Evolutionary conservation across 2,329 filamentous ascomycete species (phyloP).

Genomic region (Verticillium nubilum): DNA sequence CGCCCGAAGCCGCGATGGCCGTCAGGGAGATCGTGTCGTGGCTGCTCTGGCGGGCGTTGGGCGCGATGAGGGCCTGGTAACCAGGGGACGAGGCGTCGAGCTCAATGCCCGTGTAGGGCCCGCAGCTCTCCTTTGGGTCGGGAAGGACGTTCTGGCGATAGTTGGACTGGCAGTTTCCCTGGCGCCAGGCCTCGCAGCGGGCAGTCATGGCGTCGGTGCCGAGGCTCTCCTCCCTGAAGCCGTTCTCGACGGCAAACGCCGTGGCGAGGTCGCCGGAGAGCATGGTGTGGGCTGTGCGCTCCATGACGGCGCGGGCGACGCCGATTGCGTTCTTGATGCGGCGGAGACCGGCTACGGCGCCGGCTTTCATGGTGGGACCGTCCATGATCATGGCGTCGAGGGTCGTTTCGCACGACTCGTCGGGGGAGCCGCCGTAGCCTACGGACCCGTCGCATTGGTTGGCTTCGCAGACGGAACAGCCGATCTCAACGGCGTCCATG

Average conservation of each 20-base stretch:
- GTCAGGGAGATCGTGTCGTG: slow-evolving; percentile 53
- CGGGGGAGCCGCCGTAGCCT: slow-evolving; percentile 49
- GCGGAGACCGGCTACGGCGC: slow-evolving; percentile 46
- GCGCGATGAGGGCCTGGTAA: slow-evolving; percentile 13
- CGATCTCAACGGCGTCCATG: slow-evolving; percentile 46
- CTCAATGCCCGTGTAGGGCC: slow-evolving; percentile 36
- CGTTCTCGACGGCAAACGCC: slow-evolving; percentile 44
- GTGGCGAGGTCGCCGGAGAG: slow-evolving; percentile 49
- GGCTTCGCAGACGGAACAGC: slow-evolving; percentile 44
- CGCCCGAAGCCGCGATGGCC: slow-evolving; percentile 33
- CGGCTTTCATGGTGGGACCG: slow-evolving; percentile 45
- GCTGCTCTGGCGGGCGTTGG: slow-evolving; percentile 19
- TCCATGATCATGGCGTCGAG: slow-evolving; percentile 57
- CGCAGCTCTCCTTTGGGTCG: slow-evolving; percentile 34
- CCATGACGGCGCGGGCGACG: slow-evolving; percentile 44
- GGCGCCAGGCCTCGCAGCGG: slow-evolving; percentile 37
- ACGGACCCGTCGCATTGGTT: slow-evolving; percentile 50
- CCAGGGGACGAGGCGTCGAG: slow-evolving; percentile 11
- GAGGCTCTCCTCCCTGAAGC: slow-evolving; percentile 40
- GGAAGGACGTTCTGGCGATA: slow-evolving; percentile 42
- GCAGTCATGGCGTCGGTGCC: slow-evolving; percentile 32
- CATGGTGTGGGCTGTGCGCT: slow-evolving; percentile 45
- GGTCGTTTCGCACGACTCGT: slow-evolving; percentile 51
- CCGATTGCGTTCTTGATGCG: slow-evolving; percentile 41
- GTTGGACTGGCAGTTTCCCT: slow-evolving; percentile 41